phyloP scores from a whole-genome alignment of 495 filamentous ascomycete genomes.

The Trichocladium antarcticum region DNA sequence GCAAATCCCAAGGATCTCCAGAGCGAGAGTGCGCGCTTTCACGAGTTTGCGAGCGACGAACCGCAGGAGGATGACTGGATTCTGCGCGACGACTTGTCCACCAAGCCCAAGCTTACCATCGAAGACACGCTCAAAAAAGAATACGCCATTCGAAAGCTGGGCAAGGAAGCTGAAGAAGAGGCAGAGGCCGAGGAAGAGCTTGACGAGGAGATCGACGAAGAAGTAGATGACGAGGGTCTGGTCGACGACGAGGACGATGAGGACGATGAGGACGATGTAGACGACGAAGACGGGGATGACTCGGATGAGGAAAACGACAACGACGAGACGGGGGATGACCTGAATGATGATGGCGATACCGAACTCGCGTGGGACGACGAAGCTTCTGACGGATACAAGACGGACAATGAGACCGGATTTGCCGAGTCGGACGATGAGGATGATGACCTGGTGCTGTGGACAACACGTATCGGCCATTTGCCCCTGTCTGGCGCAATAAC shows the following conservation, averaged over 20 bases:
- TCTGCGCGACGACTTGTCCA: slow-evolving; percentile 46
- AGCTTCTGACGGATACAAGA: slow-evolving; percentile 68
- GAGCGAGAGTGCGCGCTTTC: slow-evolving; percentile 65
- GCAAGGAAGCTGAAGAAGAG: slow-evolving; percentile 85
- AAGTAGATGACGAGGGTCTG: slow-evolving; percentile 43
- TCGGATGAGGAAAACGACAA: slow-evolving; percentile 37
- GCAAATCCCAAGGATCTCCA: slow-evolving; percentile 47
- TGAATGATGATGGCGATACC: slow-evolving; percentile 33
- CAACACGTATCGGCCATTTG: slow-evolving; percentile 43
- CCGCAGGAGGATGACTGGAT: slow-evolving; percentile 82
- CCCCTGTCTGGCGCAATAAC: slow-evolving; percentile 28
- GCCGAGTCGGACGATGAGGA: slow-evolving; percentile 82
- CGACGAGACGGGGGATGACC: slow-evolving; percentile 28
- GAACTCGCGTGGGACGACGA: slow-evolving; percentile 59
- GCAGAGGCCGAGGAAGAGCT: slow-evolving; percentile 58
- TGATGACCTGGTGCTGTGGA: slow-evolving; percentile 74
- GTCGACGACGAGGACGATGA: slow-evolving; percentile 28
- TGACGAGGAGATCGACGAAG: slow-evolving; percentile 45
- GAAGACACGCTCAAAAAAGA: slow-evolving; percentile 86
- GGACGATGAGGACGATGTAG: slow-evolving; percentile 24
- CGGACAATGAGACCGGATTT: slow-evolving; percentile 92
- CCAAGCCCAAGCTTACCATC: slow-evolving; percentile 64
- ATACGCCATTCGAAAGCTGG: slow-evolving; percentile 72
- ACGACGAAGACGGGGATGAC: slow-evolving; percentile 34
- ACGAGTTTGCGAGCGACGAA: slow-evolving; percentile 81